phyloP scores from a whole-genome alignment of 768 basidiomycete species.

The Saitozyma sp. region DNA sequence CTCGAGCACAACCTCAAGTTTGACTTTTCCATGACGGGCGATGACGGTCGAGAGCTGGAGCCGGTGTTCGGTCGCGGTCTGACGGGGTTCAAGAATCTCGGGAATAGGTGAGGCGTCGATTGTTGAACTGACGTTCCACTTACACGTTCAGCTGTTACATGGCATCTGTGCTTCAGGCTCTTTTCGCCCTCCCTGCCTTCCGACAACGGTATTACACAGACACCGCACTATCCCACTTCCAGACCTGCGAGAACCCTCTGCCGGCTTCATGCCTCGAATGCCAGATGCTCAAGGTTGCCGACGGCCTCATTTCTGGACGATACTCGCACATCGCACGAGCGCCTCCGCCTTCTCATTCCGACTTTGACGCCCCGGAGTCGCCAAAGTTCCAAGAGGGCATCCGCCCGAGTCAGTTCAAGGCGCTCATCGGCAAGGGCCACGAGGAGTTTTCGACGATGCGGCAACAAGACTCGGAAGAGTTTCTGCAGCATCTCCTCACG shows the following conservation, averaged over 20 bases:
- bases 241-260: conserved; percentile 64
- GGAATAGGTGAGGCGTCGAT: conserved; percentile 66
- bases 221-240: conserved; percentile 60
- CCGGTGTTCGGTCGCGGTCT: conserved; percentile 85
- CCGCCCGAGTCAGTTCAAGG: conserved; percentile 78
- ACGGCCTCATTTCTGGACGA: conserved; percentile 88
- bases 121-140: neutral
- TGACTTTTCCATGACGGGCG: conserved; percentile 85
- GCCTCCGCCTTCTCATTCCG: conserved; percentile 35
- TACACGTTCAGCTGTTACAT: conserved; percentile 77
- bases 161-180: conserved; percentile 83
- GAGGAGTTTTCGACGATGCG: conserved; percentile 93
- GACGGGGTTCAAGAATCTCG: conserved; percentile 87
- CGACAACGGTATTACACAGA: conserved; percentile 65
- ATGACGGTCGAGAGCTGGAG: conserved; percentile 81
- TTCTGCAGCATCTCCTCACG: conserved; percentile 77
- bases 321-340: conserved; percentile 66
- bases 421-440: conserved; percentile 87
- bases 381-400: conserved; percentile 77
- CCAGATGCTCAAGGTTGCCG: conserved; percentile 87
- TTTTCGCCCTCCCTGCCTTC: conserved; percentile 81
- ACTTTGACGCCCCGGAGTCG: conserved; percentile 33
- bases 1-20: conserved; percentile 94
- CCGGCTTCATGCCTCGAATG: conserved; percentile 90
- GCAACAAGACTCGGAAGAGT: conserved; percentile 96